Evolutionary conservation across 768 basidiomycete species (phyloP).

Genomic region (Tylopilus felleus): DNA sequence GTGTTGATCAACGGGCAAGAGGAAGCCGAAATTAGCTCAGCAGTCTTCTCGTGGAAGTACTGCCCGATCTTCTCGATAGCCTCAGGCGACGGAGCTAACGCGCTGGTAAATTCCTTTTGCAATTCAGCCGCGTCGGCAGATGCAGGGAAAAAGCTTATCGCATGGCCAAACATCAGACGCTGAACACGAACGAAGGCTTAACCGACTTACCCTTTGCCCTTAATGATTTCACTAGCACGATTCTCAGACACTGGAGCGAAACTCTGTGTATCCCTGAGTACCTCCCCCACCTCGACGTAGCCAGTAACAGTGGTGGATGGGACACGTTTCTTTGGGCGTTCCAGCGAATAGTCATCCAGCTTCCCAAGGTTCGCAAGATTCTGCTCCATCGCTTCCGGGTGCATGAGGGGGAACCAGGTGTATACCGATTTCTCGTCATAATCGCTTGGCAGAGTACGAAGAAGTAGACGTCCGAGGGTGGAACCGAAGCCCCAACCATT

Average conservation of each 20-base stretch:
- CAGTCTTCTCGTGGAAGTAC: conserved; percentile 67
- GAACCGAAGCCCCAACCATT: conserved; percentile 68
- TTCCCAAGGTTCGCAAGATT: conserved; percentile 56
- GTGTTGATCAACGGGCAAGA: conserved; percentile 60
- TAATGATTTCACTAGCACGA: conserved; percentile 51
- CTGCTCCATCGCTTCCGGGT: conserved; percentile 62
- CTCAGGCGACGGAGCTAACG: conserved; percentile 47
- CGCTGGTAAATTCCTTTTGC: conserved; percentile 47
- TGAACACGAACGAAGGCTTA: not conserved
- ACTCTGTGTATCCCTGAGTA: conserved; percentile 43
- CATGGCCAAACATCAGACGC: not conserved
- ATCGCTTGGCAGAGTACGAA: conserved; percentile 69
- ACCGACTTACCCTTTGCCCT: conserved; percentile 53
- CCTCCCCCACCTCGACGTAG: conserved; percentile 50
- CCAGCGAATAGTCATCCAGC: conserved; percentile 51
- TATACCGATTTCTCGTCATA: conserved; percentile 69
- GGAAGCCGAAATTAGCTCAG: conserved; percentile 48
- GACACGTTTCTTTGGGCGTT: conserved; percentile 40
- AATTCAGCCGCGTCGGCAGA: conserved; percentile 36
- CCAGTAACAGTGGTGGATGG: conserved; percentile 36
- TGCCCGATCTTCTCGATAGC: conserved; percentile 47
- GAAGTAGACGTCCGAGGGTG: conserved; percentile 67
- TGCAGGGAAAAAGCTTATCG: conserved; percentile 64
- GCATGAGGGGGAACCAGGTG: conserved; percentile 89
- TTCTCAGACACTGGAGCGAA: conserved; percentile 51